phyloP scores from a whole-genome alignment of 2,329 filamentous ascomycete genomes.

The Cladophialophora exuberans region DNA sequence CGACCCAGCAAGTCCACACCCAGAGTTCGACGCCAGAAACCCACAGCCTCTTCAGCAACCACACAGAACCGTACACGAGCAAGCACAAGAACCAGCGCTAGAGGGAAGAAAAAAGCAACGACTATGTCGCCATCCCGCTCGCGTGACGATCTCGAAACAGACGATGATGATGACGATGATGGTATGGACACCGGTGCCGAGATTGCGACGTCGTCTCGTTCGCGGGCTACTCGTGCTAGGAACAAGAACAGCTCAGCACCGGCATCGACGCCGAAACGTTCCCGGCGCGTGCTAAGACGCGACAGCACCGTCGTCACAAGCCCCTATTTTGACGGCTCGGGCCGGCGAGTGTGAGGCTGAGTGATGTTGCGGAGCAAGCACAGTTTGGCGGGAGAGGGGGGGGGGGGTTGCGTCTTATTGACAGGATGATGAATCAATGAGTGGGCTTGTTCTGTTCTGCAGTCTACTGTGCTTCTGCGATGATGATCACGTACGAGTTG shows the following conservation, averaged over 20 bases:
- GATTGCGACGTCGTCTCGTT: too few relatives aligned
- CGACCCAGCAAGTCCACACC: not conserved
- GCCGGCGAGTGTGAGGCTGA: too few relatives aligned
- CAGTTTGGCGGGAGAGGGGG: too few relatives aligned
- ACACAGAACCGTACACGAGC: not conserved
- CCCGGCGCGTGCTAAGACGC: slow-evolving; percentile 14
- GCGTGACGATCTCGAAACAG: not conserved
- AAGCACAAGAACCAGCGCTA: slow-evolving; percentile 2
- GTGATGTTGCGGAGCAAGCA: too few relatives aligned
- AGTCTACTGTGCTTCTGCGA: too few relatives aligned
- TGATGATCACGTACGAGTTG: too few relatives aligned
- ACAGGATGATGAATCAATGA: too few relatives aligned
- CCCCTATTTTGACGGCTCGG: slow-evolving; percentile 27
- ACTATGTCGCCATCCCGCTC: too few relatives aligned
- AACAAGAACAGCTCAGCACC: not conserved
- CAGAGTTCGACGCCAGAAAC: not conserved
- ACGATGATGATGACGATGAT: not conserved
- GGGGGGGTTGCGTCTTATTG: too few relatives aligned
- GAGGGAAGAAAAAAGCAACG: not conserved
- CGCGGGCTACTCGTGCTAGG: too few relatives aligned
- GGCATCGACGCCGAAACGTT: slow-evolving; percentile 5
- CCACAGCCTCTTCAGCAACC: not conserved
- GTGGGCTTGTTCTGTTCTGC: too few relatives aligned
- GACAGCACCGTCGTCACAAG: slow-evolving; percentile 27
- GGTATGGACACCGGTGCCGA: not conserved